Base-by-base conservation (phyloP, 2,329 filamentous ascomycete species). In the Colletotrichum simmondsii region DNA sequence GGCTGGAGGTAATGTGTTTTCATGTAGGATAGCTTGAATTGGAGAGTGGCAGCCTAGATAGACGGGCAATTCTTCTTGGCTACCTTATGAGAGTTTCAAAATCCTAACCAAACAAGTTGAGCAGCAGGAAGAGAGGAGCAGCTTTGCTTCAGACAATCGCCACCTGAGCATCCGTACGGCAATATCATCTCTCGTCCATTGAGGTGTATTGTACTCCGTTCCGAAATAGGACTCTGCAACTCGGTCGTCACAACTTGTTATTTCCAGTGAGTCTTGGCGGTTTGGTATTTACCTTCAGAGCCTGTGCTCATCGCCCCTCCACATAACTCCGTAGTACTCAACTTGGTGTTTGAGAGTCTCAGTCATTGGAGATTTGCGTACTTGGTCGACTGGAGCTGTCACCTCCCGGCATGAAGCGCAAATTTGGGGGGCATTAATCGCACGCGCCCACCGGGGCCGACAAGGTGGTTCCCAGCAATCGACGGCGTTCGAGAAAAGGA, bases 401-500 rank as follows among this genome's bases (percentile, higher is more conserved):
- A 49, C 42, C 19, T 22, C 42, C 16, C 42, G 19, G 42, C 19
- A 52, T 28, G 32, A 46, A 4, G 24, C 19, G 16, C 10, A 22
- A 60, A 60, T 26, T 24, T 37, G 11, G 42, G 54, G 54, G 62
- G 62, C 56, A 66, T 66, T 35, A 49, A 66, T 66, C 62, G 56
- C 68, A 54, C 28, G 30, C 30, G 28, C 61, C 32, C 61, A 19
- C 5, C 54, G 14, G 32, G 24, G 14, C 22, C 37, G 46, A 70
- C 68, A 70, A 70, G 68, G 68, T 70, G 65, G 54, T 35, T 37
- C 65, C 65, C 30, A 24, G 65, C 35, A 37, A n/a, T 28, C 26
- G 53, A 35, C 32, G 35, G 42, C 42, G 65, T 59, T 64, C 37
- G 53, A 59, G 54, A 54, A 64, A 32, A 59, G 67, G 61, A 70